phyloP scores from a whole-genome alignment of 805 yeast species.

The Candida qinlingensis region DNA sequence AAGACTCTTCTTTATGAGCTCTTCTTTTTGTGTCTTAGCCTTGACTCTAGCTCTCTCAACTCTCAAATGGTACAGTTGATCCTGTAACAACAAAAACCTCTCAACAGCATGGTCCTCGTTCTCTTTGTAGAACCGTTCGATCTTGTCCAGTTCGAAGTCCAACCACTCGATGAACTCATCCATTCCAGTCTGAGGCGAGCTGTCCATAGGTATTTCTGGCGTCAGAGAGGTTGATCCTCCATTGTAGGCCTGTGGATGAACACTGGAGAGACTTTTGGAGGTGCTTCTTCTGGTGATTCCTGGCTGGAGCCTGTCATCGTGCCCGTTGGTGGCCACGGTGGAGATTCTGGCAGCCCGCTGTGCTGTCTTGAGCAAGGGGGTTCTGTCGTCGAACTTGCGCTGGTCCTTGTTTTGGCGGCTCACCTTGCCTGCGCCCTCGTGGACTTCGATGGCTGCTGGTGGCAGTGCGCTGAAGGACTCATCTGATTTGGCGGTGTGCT shows the following conservation, averaged over 20 bases:
- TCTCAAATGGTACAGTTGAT: conserved; percentile 59
- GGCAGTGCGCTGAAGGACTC: conserved; percentile 15
- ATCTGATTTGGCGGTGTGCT: background rate
- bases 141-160: conserved; percentile 52
- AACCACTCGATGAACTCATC: conserved; percentile 62
- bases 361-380: conserved; percentile 18
- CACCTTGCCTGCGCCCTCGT: background rate
- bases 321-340: background rate
- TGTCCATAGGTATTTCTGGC: conserved; percentile 13
- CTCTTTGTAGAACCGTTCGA: conserved; percentile 54
- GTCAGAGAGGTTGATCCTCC: conserved; percentile 12
- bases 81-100: conserved; percentile 57
- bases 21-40: conserved; percentile 9
- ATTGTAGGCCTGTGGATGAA: conserved; percentile 11
- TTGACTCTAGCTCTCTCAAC: conserved; percentile 40
- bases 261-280: background rate
- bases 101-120: conserved; percentile 57
- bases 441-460: conserved; percentile 20
- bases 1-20: conserved; percentile 11
- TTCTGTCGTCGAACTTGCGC: conserved; percentile 17
- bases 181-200: conserved; percentile 32
- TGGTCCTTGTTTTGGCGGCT: background rate
- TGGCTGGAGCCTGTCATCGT: background rate
- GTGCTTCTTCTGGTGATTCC: conserved; percentile 3
- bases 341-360: conserved; percentile 1